A percentile compares a stretch with the other conserved stretches of the same genome.
Conservation (phyloP, 169 alveolate species). For the Cryptosporidium tyzzeri region DNA sequence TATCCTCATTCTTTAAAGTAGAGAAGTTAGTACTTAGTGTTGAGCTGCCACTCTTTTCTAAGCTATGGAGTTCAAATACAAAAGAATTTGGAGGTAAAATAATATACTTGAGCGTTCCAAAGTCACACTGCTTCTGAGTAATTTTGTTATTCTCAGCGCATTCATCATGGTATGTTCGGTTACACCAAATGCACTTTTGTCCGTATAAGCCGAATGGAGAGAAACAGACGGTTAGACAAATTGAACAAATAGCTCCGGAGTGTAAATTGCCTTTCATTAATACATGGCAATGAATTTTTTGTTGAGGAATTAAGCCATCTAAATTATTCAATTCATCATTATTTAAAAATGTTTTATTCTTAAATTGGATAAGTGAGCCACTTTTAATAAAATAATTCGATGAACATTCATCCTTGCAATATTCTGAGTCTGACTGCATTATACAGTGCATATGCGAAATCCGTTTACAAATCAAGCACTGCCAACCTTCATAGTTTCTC, state of each 20-base stretch:
- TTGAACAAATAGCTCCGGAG: conserved; percentile 65
- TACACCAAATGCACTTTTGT: conserved; percentile 80
- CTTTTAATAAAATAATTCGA: neutral
- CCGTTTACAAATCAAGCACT: conserved; percentile 62
- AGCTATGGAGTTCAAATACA: conserved; percentile 7
- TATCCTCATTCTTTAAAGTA: neutral
- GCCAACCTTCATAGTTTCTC: conserved; percentile 72
- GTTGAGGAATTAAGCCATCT: neutral
- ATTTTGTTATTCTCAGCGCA: conserved; percentile 53
- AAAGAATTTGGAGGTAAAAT: conserved; percentile 70
- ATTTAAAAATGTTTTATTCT: neutral
- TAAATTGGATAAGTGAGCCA: neutral
- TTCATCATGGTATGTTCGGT: conserved; percentile 79
- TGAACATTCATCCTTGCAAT: conserved; percentile 42
- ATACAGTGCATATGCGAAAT: conserved; percentile 64
- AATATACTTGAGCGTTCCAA: conserved; percentile 66
- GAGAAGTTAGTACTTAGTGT: neutral
- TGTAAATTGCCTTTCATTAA: conserved; percentile 58
- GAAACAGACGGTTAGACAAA: conserved; percentile 62
- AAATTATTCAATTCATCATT: neutral
- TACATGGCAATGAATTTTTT: conserved; percentile 21
- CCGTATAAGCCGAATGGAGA: conserved; percentile 69
- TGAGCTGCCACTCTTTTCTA: neutral
- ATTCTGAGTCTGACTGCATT: conserved; percentile 68
- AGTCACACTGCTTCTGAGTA: conserved; percentile 33